phyloP scores from a whole-genome alignment of 371 early-diverging fungal species.

The Mucor irregularis region DNA sequence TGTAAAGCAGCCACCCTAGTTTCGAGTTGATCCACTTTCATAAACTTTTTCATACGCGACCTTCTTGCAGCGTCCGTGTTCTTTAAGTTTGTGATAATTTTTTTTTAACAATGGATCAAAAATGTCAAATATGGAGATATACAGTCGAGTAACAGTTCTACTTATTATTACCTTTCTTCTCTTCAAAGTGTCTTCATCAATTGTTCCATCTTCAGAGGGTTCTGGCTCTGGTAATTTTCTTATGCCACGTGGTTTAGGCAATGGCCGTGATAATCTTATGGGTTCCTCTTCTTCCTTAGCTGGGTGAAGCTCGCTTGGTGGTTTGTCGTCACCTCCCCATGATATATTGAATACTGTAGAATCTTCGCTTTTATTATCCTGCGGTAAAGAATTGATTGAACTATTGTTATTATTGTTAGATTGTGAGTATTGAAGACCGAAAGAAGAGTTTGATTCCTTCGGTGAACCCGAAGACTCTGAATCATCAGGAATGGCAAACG shows the following conservation, averaged over 20 bases:
- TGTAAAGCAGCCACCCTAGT: constrained; percentile 73
- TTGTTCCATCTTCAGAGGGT: constrained; percentile 41
- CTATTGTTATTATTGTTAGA: background rate
- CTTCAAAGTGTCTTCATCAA: constrained; percentile 47
- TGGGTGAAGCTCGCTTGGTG: constrained; percentile 38
- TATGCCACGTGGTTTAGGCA: constrained; percentile 52
- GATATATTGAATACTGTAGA: constrained; percentile 44
- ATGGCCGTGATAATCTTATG: constrained; percentile 23
- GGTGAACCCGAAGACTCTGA: background rate
- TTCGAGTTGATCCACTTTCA: constrained; percentile 82
- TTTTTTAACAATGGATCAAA: too few species aligned
- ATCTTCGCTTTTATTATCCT: constrained; percentile 2
- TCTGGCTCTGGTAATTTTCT: constrained; percentile 49
- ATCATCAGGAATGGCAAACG: constrained; percentile 17
- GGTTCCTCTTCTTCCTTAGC: constrained; percentile 13
- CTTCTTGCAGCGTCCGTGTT: constrained; percentile 95
- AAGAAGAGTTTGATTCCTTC: too few species aligned
- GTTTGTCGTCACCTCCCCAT: constrained; percentile 51
- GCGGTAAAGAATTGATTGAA: background rate
- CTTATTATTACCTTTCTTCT: constrained; percentile 36
- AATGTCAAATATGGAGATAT: background rate
- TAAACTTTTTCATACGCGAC: constrained; percentile 84
- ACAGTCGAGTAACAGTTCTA: background rate
- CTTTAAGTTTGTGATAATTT: too few species aligned
- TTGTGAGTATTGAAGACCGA: too few species aligned